Percentiles rank a stretch among this genome's conserved stretches.
Evolutionary conservation across 345 rosid species (phyloP).

Genomic region (Toxicodendron radicans): DNA sequence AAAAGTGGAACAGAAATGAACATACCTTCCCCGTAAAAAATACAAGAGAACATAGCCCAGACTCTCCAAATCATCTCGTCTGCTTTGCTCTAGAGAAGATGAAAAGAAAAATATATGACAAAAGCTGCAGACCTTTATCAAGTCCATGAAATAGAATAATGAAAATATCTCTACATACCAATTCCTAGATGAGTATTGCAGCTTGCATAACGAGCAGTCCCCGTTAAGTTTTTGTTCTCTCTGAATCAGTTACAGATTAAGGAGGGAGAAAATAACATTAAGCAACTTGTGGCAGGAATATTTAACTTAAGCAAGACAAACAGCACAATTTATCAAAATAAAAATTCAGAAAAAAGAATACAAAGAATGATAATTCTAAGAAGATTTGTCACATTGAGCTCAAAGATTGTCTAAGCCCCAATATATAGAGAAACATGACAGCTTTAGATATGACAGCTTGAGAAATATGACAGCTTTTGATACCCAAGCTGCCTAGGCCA

Average conservation of each 20-base stretch:
- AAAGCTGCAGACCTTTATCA: not conserved
- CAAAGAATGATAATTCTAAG: too few relatives aligned
- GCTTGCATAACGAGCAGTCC: slow-evolving; percentile 63
- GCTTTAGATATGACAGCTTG: too few relatives aligned
- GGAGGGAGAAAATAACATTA: not conserved
- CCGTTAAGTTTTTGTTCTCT: slow-evolving; percentile 58
- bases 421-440: too few relatives aligned
- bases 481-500: too few relatives aligned
- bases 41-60: slow-evolving; percentile 54
- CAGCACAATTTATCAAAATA: not conserved
- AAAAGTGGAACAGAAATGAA: not conserved
- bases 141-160: not conserved
- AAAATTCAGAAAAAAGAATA: not conserved
- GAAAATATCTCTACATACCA: slow-evolving; percentile 31
- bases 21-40: slow-evolving; percentile 56
- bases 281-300: not conserved
- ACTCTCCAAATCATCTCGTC: slow-evolving; percentile 59
- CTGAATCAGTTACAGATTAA: slow-evolving; percentile 22
- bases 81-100: slow-evolving; percentile 46
- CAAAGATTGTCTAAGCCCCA: too few relatives aligned
- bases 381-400: too few relatives aligned
- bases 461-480: too few relatives aligned
- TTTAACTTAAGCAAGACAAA: not conserved
- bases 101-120: slow-evolving; percentile 1
- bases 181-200: slow-evolving; percentile 63